Conservation (phyloP, 352 stramenopile genomes). For the Phytophthora sansomeana region DNA sequence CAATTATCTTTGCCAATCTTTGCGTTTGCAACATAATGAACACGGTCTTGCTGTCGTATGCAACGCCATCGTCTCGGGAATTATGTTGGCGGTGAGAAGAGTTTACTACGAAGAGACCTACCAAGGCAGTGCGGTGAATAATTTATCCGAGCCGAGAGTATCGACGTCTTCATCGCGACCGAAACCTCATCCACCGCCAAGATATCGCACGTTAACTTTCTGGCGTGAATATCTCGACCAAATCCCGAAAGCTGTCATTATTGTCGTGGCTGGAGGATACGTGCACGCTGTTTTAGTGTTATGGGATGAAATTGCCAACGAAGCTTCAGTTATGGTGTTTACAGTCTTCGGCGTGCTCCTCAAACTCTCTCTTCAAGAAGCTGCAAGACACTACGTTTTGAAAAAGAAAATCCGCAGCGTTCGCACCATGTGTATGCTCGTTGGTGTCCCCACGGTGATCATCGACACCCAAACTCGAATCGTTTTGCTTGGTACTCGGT, state of each 20-base stretch:
- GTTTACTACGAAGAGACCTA: conserved; percentile 32
- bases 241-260: conserved; percentile 10
- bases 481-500: conserved; percentile 39
- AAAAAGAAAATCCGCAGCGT: conserved; percentile 40
- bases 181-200: conserved; percentile 6
- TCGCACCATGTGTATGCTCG: conserved; percentile 51
- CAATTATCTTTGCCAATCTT: conserved; percentile 97
- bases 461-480: conserved; percentile 59
- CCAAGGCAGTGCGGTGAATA: conserved; percentile 17
- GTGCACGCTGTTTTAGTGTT: conserved; percentile 32
- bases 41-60: conserved; percentile 52
- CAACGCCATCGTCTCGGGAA: conserved; percentile 26
- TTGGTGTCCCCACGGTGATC: conserved; percentile 50
- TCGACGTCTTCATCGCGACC: not conserved
- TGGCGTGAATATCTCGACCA: conserved; percentile 11
- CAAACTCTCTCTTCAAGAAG: conserved; percentile 50
- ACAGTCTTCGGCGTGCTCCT: conserved; percentile 32
- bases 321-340: conserved; percentile 23
- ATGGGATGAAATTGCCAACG: conserved; percentile 7
- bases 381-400: conserved; percentile 29
- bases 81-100: conserved; percentile 11
- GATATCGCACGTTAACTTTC: conserved; percentile 7
- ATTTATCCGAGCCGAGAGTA: not conserved
- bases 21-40: conserved; percentile 98
- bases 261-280: conserved; percentile 20